phyloP scores from a whole-genome alignment of 495 filamentous ascomycete species.

The Bacidia gigantensis region DNA sequence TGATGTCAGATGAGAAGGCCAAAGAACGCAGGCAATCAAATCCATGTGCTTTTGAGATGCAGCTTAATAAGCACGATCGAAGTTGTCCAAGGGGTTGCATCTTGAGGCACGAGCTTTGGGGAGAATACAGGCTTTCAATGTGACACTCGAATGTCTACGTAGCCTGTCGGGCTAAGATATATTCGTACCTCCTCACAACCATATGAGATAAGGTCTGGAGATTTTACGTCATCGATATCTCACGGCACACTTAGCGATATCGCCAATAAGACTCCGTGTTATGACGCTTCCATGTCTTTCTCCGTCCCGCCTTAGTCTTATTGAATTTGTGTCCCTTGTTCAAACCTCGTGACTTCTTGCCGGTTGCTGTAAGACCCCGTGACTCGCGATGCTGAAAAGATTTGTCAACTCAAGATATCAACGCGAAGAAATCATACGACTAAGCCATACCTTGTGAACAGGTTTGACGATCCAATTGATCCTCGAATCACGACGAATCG shows the following conservation, averaged over 20 bases:
- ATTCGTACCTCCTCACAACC: no score
- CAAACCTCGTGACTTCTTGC: slow-evolving; percentile 98
- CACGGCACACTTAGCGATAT: slow-evolving; percentile 14
- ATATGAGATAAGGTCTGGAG: no score
- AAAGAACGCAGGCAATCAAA: no score
- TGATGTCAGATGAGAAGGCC: neutral
- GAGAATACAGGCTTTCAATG: no score
- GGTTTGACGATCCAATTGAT: slow-evolving; percentile 99
- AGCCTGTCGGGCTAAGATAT: no score
- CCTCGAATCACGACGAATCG: slow-evolving; percentile 93
- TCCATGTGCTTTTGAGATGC: no score
- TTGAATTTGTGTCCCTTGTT: slow-evolving; percentile 98
- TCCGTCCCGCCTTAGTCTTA: slow-evolving; percentile 86
- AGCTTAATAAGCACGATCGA: no score
- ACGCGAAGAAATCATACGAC: neutral
- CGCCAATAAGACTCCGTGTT: slow-evolving; percentile 51
- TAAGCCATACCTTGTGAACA: slow-evolving; percentile 68
- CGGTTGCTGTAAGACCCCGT: slow-evolving; percentile 90
- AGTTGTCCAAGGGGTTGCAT: no score
- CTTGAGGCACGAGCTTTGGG: no score
- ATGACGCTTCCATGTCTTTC: slow-evolving; percentile 99
- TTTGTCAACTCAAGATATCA: neutral
- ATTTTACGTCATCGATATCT: no score
- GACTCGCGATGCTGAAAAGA: slow-evolving; percentile 72
- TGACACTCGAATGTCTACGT: no score